Evolutionary conservation across 805 yeast species (phyloP), one percentile per base, ranked within the genome.

Genomic region (Candida bentonensis): DNA sequence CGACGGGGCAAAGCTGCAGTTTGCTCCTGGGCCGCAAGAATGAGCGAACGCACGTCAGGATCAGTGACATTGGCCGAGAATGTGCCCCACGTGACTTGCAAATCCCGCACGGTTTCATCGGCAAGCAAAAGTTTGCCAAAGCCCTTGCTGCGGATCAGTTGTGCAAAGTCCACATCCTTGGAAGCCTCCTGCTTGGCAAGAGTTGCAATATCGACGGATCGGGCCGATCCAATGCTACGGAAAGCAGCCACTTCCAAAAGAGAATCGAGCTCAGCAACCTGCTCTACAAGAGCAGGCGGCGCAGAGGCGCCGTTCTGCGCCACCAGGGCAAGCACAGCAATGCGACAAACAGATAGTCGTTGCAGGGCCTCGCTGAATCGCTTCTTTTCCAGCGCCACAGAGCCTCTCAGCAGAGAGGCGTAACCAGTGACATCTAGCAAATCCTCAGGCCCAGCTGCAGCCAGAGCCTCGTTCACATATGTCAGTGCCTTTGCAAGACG

Each of bases 401-500:
- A 64, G 2, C 80, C 87, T 39, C 67, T 67, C 9, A 72, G 57
- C 42, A 82, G 60, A n/a, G 78, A 73, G 2, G 44, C 47, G 46
- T 57, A 59, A 4, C 52, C 48, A 33, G 42, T 47, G 22, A 49
- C 44, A 41, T 56, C 58, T 42, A 54, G 48, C 45, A 46, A 49
- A 20, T 47, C 55, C 28, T 22, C 28, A 28, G 42, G 40, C 33
- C 44, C 51, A 11, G 46, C 44, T 3, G 40, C 41, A 9, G 42
- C 22, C 15, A 42, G 30, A 7, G 53, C 55, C 23, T 66, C 66
- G 34, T 63, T 58, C 20, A 72, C 61, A 43, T 67, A 67, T 41
- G 61, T 60, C 23, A 70, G 59, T 1, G 89, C 76, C 59, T 74
- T 79, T 56, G 79, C 84, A 48, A 82, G 71, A 59, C 83, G 82